phyloP scores from a whole-genome alignment of 495 filamentous ascomycete species.

The Trichoderma reesei region DNA sequence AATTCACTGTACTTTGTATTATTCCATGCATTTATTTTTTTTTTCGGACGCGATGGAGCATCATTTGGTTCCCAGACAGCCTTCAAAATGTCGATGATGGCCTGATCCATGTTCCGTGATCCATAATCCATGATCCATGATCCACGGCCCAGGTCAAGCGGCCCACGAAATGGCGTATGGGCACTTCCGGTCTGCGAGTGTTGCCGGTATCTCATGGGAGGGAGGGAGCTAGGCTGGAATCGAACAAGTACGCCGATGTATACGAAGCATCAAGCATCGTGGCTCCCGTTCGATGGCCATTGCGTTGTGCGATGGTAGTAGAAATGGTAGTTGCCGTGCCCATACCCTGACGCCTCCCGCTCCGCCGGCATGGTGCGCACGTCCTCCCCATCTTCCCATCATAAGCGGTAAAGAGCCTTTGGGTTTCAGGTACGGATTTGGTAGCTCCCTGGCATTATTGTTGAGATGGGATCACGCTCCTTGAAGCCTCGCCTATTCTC shows the following conservation, averaged over 20 bases:
- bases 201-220: not conserved
- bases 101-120: not conserved
- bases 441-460: not conserved
- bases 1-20: not conserved
- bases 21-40: not conserved
- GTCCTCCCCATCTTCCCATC: not conserved
- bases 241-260: not conserved
- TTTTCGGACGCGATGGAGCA: not conserved
- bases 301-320: not conserved
- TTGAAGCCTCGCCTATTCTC: not conserved
- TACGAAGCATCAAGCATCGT: not conserved
- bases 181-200: not conserved
- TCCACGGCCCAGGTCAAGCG: not conserved
- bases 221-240: not conserved
- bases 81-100: not conserved
- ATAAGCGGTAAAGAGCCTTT: not conserved
- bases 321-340: not conserved
- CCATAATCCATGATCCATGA: slow-evolving; percentile 1
- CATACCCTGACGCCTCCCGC: not conserved
- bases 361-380: slow-evolving; percentile 5
- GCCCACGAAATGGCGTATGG: not conserved
- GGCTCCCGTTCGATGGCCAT: not conserved
- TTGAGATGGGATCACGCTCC: not conserved
- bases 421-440: slow-evolving; percentile 2
- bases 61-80: not conserved